Conservation (phyloP, 768 basidiomycete species). For the Phylloporus sp. region DNA sequence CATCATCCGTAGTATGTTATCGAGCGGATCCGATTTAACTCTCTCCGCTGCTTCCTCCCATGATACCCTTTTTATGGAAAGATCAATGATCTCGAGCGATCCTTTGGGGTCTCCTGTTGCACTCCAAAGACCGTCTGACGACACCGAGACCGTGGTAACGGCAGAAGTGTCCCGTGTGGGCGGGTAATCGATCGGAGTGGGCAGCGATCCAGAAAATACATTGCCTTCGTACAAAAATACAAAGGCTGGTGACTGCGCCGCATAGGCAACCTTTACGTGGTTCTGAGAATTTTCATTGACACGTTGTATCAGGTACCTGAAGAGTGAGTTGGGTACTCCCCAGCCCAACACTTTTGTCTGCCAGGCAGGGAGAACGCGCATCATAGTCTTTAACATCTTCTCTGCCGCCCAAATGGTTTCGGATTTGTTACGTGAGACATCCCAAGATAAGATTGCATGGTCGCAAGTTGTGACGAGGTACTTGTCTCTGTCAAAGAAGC, state of each 20-base stretch:
- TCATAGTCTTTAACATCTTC: neutral
- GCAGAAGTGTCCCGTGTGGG: neutral
- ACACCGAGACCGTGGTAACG: slow-evolving; percentile 10
- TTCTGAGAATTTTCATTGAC: neutral
- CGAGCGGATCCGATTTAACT: neutral
- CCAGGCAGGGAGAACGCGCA: slow-evolving; percentile 5
- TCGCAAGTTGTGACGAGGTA: slow-evolving; percentile 8
- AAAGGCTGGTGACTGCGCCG: slow-evolving; percentile 5
- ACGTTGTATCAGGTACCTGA: neutral
- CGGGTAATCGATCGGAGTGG: neutral
- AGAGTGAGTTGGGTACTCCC: neutral
- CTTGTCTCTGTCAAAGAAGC: slow-evolving; percentile 12
- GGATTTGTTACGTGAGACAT: slow-evolving; percentile 3
- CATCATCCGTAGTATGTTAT: neutral
- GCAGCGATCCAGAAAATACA: neutral
- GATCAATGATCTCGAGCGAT: neutral
- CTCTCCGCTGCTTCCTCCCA: slow-evolving; percentile 9
- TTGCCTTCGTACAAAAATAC: neutral
- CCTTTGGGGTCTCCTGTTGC: neutral
- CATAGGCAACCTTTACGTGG: neutral
- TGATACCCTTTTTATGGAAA: neutral
- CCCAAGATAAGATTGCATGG: slow-evolving; percentile 8
- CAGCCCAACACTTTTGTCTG: slow-evolving; percentile 3
- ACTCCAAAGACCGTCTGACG: slow-evolving; percentile 18
- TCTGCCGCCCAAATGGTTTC: slow-evolving; percentile 7